These are phyloP conservation scores for Talaromyces verruculosus DNA, from an alignment of 2,329 filamentous ascomycete genomes.

Conservation along the genomic window DNA sequence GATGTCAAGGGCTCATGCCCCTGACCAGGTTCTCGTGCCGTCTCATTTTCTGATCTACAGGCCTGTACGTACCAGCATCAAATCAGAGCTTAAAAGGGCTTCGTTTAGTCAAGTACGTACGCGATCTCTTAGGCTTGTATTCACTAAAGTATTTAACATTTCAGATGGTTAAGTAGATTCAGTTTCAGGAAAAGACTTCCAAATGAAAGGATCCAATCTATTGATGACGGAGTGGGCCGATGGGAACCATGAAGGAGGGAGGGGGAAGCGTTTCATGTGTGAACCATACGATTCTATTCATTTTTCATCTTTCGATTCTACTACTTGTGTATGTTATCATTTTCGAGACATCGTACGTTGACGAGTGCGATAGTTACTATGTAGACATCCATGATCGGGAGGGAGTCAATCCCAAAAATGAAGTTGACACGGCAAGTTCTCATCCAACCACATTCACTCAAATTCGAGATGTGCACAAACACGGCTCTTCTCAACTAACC, in stretches of 20 bases:
- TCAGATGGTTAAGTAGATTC: not conserved
- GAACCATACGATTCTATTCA: not conserved
- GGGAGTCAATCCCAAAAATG: not conserved
- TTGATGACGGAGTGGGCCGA: not conserved
- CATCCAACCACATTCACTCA: not conserved
- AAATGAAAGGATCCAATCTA: slow-evolving; percentile 4
- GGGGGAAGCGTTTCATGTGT: not conserved
- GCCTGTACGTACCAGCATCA: not conserved
- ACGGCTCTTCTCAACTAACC: not conserved
- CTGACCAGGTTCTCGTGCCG: not conserved
- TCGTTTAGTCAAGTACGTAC: not conserved
- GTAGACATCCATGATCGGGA: not conserved
- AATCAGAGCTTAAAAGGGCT: not conserved
- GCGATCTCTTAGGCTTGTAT: too few species aligned
- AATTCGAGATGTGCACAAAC: not conserved
- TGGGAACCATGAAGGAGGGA: slow-evolving; percentile 1
- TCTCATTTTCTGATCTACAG: not conserved
- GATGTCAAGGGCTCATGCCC: not conserved
- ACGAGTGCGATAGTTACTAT: too few species aligned
- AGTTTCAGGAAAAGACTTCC: not conserved
- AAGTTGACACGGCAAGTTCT: not conserved
- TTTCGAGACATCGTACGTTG: not conserved
- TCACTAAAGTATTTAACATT: too few species aligned
- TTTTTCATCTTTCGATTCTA: too few species aligned
- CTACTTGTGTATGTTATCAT: too few species aligned